Percentiles rank a stretch among this genome's conserved stretches.
Evolutionary conservation across 305 asterid genomes (phyloP).

Genomic region (Plantago coronopus): DNA sequence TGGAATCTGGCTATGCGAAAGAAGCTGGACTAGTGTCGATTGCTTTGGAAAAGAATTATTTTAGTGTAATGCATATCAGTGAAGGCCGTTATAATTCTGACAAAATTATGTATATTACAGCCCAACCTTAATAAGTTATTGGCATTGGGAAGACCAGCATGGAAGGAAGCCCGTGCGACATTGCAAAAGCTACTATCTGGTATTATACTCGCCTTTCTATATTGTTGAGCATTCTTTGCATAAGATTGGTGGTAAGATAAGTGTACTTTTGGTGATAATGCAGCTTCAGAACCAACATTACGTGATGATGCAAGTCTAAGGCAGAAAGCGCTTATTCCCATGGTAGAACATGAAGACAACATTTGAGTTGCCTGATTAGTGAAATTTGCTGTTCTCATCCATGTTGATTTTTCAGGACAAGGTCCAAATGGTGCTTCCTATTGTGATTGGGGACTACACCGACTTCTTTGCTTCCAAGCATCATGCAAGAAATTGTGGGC

Average conservation of each 20-base stretch:
- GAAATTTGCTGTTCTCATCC: slow-evolving; percentile 16
- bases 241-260: not conserved
- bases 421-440: slow-evolving; percentile 88
- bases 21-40: slow-evolving; percentile 1
- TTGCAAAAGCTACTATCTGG: slow-evolving; percentile 89
- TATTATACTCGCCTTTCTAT: slow-evolving; percentile 21
- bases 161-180: slow-evolving; percentile 92
- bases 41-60: not conserved
- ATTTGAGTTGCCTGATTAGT: slow-evolving; percentile 14
- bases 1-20: slow-evolving; percentile 6
- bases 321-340: slow-evolving; percentile 69
- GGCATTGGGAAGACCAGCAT: slow-evolving; percentile 83
- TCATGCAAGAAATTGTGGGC: slow-evolving; percentile 89
- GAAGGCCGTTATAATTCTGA: not conserved
- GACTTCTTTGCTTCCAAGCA: slow-evolving; percentile 94
- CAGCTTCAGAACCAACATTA: slow-evolving; percentile 70
- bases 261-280: slow-evolving; percentile 28
- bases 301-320: slow-evolving; percentile 66
- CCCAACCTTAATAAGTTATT: slow-evolving; percentile 76
- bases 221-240: not conserved
- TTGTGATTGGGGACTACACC: slow-evolving; percentile 84
- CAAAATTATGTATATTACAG: slow-evolving; percentile 37
- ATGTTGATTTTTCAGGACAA: slow-evolving; percentile 39
- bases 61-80: too few species aligned
- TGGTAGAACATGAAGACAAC: slow-evolving; percentile 43